These are phyloP conservation scores for Pontederia crassipes DNA, from an alignment of 176 grass and related monocot species.

Conservation along the genomic window DNA sequence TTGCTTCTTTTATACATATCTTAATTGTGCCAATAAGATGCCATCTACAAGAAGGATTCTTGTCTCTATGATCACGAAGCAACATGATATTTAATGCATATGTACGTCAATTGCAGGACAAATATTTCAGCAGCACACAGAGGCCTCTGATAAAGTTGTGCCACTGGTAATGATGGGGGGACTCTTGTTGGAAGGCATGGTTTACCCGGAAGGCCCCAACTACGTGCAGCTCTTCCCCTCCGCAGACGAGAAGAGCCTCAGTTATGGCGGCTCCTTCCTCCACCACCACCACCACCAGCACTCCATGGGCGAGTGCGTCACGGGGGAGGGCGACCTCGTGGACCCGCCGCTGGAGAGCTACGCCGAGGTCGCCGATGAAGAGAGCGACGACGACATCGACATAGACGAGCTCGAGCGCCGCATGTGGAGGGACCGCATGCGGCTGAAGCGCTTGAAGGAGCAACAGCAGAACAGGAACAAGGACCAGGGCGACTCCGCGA, in stretches of 20 bases:
- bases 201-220: conserved; percentile 2
- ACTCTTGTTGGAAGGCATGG: conserved; percentile 1
- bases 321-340: conserved; percentile 44
- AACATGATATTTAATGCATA: no score
- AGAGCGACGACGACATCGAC: conserved; percentile 63
- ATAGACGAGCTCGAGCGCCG: conserved; percentile 89
- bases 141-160: neutral
- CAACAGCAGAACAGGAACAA: conserved; percentile 59
- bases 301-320: conserved; percentile 38
- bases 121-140: neutral
- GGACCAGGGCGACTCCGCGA: conserved; percentile 33
- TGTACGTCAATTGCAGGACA: no score
- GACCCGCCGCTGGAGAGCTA: conserved; percentile 53
- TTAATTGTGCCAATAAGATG: no score
- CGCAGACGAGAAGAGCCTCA: conserved; percentile 25
- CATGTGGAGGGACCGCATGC: conserved; percentile 83
- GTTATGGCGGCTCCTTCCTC: conserved; percentile 21
- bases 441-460: conserved; percentile 78
- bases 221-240: neutral
- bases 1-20: no score
- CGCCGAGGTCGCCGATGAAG: conserved; percentile 39
- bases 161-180: conserved; percentile 2
- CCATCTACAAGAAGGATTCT: no score
- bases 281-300: conserved; percentile 26
- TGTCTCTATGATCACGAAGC: no score